A percentile compares a stretch with the other conserved stretches of the same genome.
These are phyloP conservation scores for Auricularia sp. DNA, from an alignment of 768 basidiomycete species.

Conservation along the genomic window DNA sequence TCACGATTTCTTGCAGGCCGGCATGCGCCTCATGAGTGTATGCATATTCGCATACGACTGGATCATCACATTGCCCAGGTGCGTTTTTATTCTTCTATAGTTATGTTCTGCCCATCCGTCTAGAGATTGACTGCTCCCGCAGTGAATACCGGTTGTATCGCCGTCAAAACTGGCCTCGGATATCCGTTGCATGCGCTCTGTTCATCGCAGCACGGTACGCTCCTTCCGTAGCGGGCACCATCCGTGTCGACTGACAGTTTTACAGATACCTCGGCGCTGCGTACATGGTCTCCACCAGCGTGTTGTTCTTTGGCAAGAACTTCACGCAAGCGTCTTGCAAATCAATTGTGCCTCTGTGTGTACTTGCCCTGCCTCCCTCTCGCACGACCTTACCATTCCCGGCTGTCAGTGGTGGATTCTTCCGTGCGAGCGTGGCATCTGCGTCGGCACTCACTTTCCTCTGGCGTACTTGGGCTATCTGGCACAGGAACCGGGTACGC, in stretches of 20 bases:
- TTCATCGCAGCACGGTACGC: background rate
- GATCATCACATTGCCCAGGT: background rate
- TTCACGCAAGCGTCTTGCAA: background rate
- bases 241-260: background rate
- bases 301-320: background rate
- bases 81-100: background rate
- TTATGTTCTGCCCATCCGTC: background rate
- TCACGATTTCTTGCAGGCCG: background rate
- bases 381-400: too few relatives aligned
- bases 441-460: background rate
- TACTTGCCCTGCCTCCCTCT: too few relatives aligned
- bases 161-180: background rate
- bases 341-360: background rate
- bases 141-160: background rate
- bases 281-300: background rate
- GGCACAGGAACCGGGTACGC: background rate
- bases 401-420: background rate
- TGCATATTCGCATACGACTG: background rate
- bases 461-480: conserved; percentile 1
- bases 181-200: background rate
- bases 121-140: background rate
- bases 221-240: too few relatives aligned
- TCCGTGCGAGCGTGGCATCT: background rate
- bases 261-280: background rate
- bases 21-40: background rate